Conservation (phyloP, 2,329 filamentous ascomycete genomes). For the Sclerotinia spermophila region DNA sequence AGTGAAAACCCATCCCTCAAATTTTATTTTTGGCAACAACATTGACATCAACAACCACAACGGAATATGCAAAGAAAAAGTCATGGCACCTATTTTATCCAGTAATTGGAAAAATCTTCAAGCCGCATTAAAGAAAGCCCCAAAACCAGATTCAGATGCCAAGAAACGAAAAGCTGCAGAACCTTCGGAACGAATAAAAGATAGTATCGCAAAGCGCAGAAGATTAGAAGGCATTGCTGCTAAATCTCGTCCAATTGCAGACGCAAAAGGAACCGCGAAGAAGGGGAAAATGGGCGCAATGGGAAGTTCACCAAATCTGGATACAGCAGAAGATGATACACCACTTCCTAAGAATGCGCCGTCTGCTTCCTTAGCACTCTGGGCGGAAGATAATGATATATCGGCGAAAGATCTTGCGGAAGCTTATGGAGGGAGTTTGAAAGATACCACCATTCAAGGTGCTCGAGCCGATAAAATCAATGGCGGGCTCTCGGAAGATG, state of each 20-base stretch:
- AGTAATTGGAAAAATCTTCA: slow-evolving; percentile 80
- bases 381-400: slow-evolving; percentile 59
- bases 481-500: slow-evolving; percentile 56
- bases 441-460: slow-evolving; percentile 46
- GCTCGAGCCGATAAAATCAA: slow-evolving; percentile 54
- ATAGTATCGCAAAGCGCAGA: slow-evolving; percentile 37
- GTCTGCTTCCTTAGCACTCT: slow-evolving; percentile 55
- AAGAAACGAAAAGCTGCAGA: slow-evolving; percentile 33
- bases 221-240: slow-evolving; percentile 31
- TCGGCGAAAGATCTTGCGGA: slow-evolving; percentile 57
- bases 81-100: slow-evolving; percentile 45
- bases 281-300: slow-evolving; percentile 52
- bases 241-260: slow-evolving; percentile 17
- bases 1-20: not conserved
- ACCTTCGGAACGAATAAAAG: slow-evolving; percentile 33
- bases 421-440: slow-evolving; percentile 56
- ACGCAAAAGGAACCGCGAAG: slow-evolving; percentile 13
- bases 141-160: slow-evolving; percentile 33
- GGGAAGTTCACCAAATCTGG: slow-evolving; percentile 46
- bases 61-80: not conserved
- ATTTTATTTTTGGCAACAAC: slow-evolving; percentile 8
- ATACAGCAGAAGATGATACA: slow-evolving; percentile 37
- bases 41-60: not conserved
- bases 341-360: slow-evolving; percentile 35
- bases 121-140: slow-evolving; percentile 50